Conservation (phyloP, 2,329 filamentous ascomycete species). For the Aspergillus fischeri region DNA sequence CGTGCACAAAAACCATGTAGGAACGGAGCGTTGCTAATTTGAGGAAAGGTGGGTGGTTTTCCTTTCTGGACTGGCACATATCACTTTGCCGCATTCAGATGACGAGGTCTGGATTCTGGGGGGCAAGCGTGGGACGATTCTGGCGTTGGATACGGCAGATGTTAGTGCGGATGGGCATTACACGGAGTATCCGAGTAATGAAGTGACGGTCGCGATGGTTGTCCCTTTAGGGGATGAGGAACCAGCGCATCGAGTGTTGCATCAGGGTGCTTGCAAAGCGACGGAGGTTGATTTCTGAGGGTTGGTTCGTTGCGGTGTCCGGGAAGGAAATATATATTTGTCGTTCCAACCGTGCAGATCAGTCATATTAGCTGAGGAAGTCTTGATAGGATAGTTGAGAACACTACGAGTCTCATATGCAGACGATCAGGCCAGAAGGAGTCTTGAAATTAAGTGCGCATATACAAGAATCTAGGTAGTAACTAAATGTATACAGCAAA, state of each 20-base stretch:
- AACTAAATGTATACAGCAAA: background rate
- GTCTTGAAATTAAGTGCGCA: background rate
- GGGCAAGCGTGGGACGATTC: slow-evolving; percentile 40
- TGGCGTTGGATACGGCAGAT: slow-evolving; percentile 42
- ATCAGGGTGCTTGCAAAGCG: slow-evolving; percentile 37
- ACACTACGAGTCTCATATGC: background rate
- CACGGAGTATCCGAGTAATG: slow-evolving; percentile 38
- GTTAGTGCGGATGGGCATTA: slow-evolving; percentile 40
- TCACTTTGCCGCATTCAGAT: slow-evolving; percentile 40
- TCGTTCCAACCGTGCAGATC: background rate
- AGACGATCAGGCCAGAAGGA: background rate
- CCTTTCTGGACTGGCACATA: slow-evolving; percentile 38
- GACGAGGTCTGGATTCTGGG: slow-evolving; percentile 37
- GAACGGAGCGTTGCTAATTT: background rate
- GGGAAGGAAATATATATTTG: background rate
- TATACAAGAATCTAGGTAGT: background rate
- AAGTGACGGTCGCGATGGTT: slow-evolving; percentile 35
- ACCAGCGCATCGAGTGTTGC: slow-evolving; percentile 39
- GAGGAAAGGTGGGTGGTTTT: slow-evolving; percentile 33
- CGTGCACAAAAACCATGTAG: background rate
- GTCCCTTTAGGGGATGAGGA: slow-evolving; percentile 37
- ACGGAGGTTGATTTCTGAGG: slow-evolving; percentile 10
- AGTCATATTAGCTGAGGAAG: background rate
- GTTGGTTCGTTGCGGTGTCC: background rate
- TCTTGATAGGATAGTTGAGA: background rate